Conservation (phyloP, 1,284 basidiomycete genomes). For the Rhodotorula mucilaginosa region DNA sequence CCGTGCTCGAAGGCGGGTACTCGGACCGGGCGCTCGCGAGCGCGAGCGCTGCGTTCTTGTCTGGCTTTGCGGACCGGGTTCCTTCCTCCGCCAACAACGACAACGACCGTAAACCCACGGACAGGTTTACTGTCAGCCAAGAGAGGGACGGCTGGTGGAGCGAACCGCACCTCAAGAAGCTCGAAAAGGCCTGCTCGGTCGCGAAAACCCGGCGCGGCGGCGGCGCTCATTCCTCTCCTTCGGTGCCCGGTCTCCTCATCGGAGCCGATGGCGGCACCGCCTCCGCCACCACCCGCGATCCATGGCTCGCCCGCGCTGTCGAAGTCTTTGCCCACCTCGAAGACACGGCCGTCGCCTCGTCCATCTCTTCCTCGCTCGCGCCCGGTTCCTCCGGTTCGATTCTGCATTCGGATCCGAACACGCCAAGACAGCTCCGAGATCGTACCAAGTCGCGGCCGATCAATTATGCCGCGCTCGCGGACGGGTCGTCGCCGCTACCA, state of each 20-base stretch:
- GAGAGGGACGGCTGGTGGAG: slow-evolving; percentile 18
- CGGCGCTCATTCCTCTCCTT: not conserved
- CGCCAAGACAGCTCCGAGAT: slow-evolving; percentile 29
- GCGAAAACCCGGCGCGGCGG: not conserved
- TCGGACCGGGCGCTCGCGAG: slow-evolving; percentile 81
- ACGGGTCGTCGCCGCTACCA: not conserved
- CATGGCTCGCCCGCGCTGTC: slow-evolving; percentile 25
- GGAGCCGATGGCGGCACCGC: not conserved
- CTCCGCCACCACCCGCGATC: slow-evolving; percentile 1
- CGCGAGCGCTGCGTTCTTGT: slow-evolving; percentile 73
- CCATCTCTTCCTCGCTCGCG: not conserved
- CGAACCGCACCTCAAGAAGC: slow-evolving; percentile 18
- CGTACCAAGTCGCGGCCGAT: slow-evolving; percentile 8
- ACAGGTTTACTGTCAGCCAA: not conserved
- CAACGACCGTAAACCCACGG: not conserved
- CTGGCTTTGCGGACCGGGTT: slow-evolving; percentile 55
- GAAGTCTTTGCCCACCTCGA: slow-evolving; percentile 28
- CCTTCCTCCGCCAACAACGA: not conserved
- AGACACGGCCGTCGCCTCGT: not conserved
- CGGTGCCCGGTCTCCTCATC: not conserved
- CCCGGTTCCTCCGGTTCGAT: too few species aligned
- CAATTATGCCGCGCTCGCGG: slow-evolving; percentile 18
- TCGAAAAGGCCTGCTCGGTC: slow-evolving; percentile 31
- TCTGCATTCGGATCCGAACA: not conserved
- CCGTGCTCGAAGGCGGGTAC: slow-evolving; percentile 92